Base-by-base conservation (phyloP, 2,329 filamentous ascomycete genomes). In the Onygenales sp. region DNA sequence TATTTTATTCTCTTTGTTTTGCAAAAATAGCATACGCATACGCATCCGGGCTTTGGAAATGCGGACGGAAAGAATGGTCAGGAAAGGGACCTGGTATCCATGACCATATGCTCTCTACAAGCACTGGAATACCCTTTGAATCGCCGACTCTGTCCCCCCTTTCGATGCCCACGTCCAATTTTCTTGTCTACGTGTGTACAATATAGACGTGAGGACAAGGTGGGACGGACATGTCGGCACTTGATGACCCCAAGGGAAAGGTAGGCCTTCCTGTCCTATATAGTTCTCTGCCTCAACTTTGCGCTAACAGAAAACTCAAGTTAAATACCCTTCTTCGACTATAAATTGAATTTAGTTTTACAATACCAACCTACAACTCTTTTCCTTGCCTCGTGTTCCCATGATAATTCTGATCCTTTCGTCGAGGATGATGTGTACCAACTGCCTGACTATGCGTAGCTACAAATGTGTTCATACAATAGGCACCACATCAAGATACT, bases 211-310 rank as follows among this genome's bases (percentile, higher is more conserved):
- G 27, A 42, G 36, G n/a, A 11, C n/a, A 33, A 39, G 40, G 17
- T n/a, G 51, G 37, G 14, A 46, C 46, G 52, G 43, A 53, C 51
- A 34, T 49, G 56, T 55, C 56, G 56, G 56, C 56, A 52, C 48
- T 52, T 50, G 48, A 52, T 55, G 31, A 49, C 36, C 42, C 37
- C 17, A 53, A 42, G 49, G 49, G 43, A 39, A 32, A 57, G 53
- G 56, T 57, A 49, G 36, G 51, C 40, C 36, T 17, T 40, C 6
- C 32, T n/a, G n/a, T 33, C 2, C 37, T 11, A 7, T 32, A 27
- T 4, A 36, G 14, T 21, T 50, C 11, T 34, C 33, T 2, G 9
- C 21, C 40, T 6, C 37, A 34, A 13, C 11, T 43, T 32, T 7
- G 10, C 17, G 48, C 48, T 50, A 50, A 50, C 39, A 14, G 42